phyloP scores from a whole-genome alignment of 2,329 filamentous ascomycete species.

The Mycocentrospora acerina region DNA sequence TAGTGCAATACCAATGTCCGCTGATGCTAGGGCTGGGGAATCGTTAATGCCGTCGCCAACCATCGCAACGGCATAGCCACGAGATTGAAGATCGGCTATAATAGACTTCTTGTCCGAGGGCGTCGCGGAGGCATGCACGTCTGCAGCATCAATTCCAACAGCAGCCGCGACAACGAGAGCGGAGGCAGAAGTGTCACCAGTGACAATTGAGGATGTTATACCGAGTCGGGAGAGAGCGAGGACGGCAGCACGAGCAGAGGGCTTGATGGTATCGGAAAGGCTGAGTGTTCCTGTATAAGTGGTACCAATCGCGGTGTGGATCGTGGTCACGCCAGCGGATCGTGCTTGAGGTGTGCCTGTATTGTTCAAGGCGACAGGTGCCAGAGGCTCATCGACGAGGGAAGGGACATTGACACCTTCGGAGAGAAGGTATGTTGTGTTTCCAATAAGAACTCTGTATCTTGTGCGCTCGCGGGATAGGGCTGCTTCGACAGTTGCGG shows the following conservation, averaged over 20 bases:
- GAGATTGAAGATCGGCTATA: constrained; percentile 71
- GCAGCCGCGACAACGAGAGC: constrained; percentile 79
- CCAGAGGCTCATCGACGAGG: constrained; percentile 54
- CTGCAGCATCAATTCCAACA: constrained; percentile 74
- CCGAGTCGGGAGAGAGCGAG: constrained; percentile 81
- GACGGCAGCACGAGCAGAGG: constrained; percentile 78
- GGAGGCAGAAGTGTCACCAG: constrained; percentile 84
- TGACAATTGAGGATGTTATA: constrained; percentile 87
- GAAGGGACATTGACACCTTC: constrained; percentile 67
- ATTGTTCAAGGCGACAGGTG: constrained; percentile 30
- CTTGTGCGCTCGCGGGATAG: constrained; percentile 66
- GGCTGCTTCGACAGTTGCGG: constrained; percentile 76
- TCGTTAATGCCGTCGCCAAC: constrained; percentile 98
- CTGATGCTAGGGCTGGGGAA: constrained; percentile 89
- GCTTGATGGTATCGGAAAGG: constrained; percentile 88
- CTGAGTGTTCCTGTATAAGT: constrained; percentile 79
- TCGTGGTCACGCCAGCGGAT: constrained; percentile 75
- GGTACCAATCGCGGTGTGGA: constrained; percentile 85
- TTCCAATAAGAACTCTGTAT: constrained; percentile 82
- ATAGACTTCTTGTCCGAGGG: constrained; percentile 91
- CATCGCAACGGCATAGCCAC: constrained; percentile 84
- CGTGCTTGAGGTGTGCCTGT: constrained; percentile 43
- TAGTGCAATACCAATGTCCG: constrained; percentile 90
- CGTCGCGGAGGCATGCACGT: constrained; percentile 84
- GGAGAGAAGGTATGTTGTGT: constrained; percentile 72